Evolutionary conservation across 352 stramenopile genomes (phyloP), one percentile per base, ranked within the genome.

Genomic region (Pythium rhizo-oryzae): DNA sequence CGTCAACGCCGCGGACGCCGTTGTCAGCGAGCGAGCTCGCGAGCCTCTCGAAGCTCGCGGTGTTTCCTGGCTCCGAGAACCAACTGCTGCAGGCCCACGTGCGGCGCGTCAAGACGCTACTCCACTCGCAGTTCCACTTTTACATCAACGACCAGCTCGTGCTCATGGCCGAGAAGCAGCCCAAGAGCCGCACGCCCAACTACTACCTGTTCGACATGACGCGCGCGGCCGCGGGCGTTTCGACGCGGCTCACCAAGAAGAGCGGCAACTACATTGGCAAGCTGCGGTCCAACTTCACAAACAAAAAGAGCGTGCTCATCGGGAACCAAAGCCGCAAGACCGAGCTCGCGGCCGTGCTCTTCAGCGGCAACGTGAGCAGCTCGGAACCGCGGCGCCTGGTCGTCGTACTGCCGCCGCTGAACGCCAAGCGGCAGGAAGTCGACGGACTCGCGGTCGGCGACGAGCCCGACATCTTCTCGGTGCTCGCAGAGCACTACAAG

Each of bases 261-360:
- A 90, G 84, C 43, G 91, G 89, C 52, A 94, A 97, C 55, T 97
- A 97, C 76, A 76, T 97, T 21, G 91, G 91, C 41, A 97, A 97
- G 60, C 50, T 97, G 41, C 77, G 86, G 12, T 86, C 80, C 1
- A 92, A 87, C 56, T 90, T 94, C 47, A 88, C 81, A 25, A 86
- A 85, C 35, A 85, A 85, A 46, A 91, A 90, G 59, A 91, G 77
- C 59, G 84, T 92, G 50, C 69, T 97, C 11, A 76, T 94, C 33
- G 80, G 77, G 52, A 87, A 85, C 44, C 81, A 84, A 41, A 81
- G 76, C 46, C 79, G 84, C 35, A 91, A 91, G 62, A 88, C 86
- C 11, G 82, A 97, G 73, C 71, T 94, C 15, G 89, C 77, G 5
- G 87, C 80, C 3, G 82, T 93, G 62, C 49, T 88, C 0, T 96